Base-by-base conservation (phyloP, 768 basidiomycete species). In the Boletus sp. region DNA sequence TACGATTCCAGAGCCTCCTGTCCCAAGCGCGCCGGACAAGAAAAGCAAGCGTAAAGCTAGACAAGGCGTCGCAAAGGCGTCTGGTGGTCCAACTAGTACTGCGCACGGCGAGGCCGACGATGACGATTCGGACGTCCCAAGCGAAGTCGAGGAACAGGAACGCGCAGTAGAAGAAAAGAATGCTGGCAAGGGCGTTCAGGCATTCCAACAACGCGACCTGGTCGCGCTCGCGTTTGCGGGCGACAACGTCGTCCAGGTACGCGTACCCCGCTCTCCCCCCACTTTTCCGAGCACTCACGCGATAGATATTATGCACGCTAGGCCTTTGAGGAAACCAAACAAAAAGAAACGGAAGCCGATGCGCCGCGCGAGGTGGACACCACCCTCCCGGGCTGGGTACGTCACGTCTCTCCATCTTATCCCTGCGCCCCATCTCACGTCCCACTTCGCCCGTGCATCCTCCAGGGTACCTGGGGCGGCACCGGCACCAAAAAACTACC, bases 201-300 rank as follows among this genome's bases (percentile, higher is more conserved):
- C 90, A 1, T 94, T 98, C 74, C 80, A 90, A 69, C 96, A 98
- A 71, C 81, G 92, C 39, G 94, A 98, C 62, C 78, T 98, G 12
- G 94, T 99, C 12, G 91, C 94, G 1, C 85, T 86, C 53, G 97
- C 97, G 0, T 99, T 99, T 76, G 96, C 95, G 2, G 95, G 94
- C 3, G 97, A 99, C 71, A 92, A 98, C 61, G 96, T 98, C 33
- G 86, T 97, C 7, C 86, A 90, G 74, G 93, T 93, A 65, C 35
- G 85, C 67, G 30, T n/a, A 3, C 8, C 7, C 10, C n/a, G 14
- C 18, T 8, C 18, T 6, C 2, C 6, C 10, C 12, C 4, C 4
- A 3, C 5, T 12, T 18, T 15, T 20, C 6, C 1, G 17, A 14
- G 11, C 4, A 36, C 45, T 42, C 48, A 29, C 50, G 48, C 15